Base-by-base conservation (phyloP, 1,284 basidiomycete species). In the Coniferiporia weirii region DNA sequence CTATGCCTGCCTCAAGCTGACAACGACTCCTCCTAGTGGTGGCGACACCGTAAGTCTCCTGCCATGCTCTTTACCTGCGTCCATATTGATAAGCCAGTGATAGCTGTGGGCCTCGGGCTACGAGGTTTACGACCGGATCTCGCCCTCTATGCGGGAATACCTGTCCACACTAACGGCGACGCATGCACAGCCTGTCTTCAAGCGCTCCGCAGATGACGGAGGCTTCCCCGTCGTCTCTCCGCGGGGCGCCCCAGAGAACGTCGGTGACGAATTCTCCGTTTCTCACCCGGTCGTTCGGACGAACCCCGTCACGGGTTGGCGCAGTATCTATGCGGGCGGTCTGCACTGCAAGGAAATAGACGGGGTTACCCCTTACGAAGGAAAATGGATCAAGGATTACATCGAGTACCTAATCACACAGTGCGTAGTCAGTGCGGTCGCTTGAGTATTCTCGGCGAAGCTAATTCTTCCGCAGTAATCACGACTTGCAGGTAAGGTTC, bases 401-500 rank as follows among this genome's bases (percentile, higher is more conserved):
- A 56, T 73, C 9, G 68, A 67, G 59, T 62, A 66, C 43, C 54
- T 64, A 13, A 64, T 64, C 44, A 64, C 63, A 13, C 58, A 65
- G 56, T 58, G 46, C 45, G 46, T 38, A 19, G 13, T 35, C 22
- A 5, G 19, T 12, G 13, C 8, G 12, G 19, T 48, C 27, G 45
- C 10, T 20, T 15, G 17, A 12, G 4, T 47, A 19, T 48, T 55
- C 3, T 5, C 27, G 2, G 27, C 27, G 34, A 34, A 34, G 10
- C 32, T 46, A n/a, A 19, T 43, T 10, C 1, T 9, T 44, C 6
- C n/a, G 20, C 15, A 57, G 56, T 56, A 75, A 75, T 64, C 75
- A 77, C 63, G 73, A 76, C 58, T 62, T 77, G 19, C 78, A 79
- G 66, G 76, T 77, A 17, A 70, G 79, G 32, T 76, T 76, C 73